Conservation (phyloP, 2,329 filamentous ascomycete genomes). For the Penicillium sp. region DNA sequence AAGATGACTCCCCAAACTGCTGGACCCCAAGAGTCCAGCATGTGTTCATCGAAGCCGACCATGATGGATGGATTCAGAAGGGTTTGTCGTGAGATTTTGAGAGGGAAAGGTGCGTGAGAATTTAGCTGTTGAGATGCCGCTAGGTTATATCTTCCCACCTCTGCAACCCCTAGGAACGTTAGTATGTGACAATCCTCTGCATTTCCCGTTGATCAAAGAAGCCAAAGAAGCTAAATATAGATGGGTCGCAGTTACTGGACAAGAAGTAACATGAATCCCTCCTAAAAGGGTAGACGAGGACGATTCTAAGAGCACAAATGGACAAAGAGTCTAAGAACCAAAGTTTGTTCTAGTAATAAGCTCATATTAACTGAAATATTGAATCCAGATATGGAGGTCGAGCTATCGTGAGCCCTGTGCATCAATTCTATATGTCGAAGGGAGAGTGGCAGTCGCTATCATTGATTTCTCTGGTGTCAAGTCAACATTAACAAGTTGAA, state of each 20-base stretch:
- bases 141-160: neutral
- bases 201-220: neutral
- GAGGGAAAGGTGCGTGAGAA: neutral
- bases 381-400: neutral
- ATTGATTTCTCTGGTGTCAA: no score
- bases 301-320: neutral
- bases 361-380: neutral
- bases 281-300: neutral
- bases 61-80: neutral
- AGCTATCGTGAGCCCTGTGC: neutral
- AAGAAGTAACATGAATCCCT: neutral
- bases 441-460: no score
- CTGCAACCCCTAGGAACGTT: neutral
- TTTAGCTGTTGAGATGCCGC: neutral
- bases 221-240: neutral
- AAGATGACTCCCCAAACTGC: conserved; percentile 3
- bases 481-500: neutral
- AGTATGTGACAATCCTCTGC: neutral
- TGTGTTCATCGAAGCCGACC: neutral
- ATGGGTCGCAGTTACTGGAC: neutral
- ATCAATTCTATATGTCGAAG: neutral
- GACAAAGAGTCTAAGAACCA: neutral
- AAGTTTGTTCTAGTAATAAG: neutral
- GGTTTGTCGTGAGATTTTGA: neutral
- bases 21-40: neutral